Percentiles rank a stretch among this genome's conserved stretches.
Evolutionary conservation across 2,329 filamentous ascomycete genomes (phyloP).

Genomic region (Colletotrichum tropicale): DNA sequence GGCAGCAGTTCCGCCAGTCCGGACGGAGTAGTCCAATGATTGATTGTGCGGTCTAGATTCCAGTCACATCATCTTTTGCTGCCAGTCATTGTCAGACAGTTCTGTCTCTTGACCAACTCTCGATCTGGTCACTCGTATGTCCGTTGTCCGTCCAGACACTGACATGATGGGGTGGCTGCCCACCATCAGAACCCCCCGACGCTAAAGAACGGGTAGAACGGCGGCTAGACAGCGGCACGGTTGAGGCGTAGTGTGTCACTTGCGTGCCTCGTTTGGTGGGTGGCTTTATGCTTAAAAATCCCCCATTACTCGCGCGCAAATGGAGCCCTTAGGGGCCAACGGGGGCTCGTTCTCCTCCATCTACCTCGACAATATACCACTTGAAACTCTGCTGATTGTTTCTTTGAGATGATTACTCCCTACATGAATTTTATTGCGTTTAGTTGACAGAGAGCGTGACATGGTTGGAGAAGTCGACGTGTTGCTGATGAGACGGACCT

Average conservation of each 20-base stretch:
- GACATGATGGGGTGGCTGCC: background rate
- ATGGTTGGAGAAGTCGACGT: background rate
- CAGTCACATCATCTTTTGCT: background rate
- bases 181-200: background rate
- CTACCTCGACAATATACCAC: background rate
- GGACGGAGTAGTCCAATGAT: background rate
- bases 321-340: background rate
- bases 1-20: background rate
- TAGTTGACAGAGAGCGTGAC: background rate
- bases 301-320: background rate
- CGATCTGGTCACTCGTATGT: background rate
- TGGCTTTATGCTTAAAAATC: background rate
- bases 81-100: background rate
- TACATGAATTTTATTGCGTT: rapidly evolving
- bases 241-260: background rate
- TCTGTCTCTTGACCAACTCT: background rate
- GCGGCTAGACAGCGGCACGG: background rate
- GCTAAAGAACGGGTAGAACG: background rate
- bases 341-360: background rate
- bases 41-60: background rate
- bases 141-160: background rate
- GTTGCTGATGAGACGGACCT: background rate
- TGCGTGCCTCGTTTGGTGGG: background rate
- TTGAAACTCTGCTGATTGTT: background rate
- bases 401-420: background rate